Base-by-base conservation (phyloP, 768 basidiomycete species). In the Aureoboletus auriporus region DNA sequence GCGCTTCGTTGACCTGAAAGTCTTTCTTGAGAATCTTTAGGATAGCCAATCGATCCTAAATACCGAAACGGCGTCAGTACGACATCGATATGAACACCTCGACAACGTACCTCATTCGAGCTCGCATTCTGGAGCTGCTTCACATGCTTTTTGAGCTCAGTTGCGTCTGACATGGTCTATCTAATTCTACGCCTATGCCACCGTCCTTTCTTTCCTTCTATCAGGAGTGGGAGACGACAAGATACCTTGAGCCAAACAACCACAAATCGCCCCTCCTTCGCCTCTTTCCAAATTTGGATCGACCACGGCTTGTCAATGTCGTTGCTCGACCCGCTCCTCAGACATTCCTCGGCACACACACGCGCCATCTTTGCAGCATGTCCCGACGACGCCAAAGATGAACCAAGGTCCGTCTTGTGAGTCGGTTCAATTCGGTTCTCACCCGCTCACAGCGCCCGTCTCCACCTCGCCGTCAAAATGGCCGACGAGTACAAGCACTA, bases 401-500 rank as follows among this genome's bases (percentile, higher is more conserved):
- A 90, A 59, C 78, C 78, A 47, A 88, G 84, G 89, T 83, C 37
- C 30, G 74, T 56, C 14, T 4, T 10, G n/a, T n/a, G 36, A 10
- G 6, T 8, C 23, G n/a, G 1, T 3, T 2, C n/a, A 7, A 6
- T 6, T 13, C 13, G 4, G 5, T 2, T 3, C 30, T 0, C 10
- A 6, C 39, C 44, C 31, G 3, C 20, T 28, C 17, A 41, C 42
- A 49, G 90, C 58, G 73, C 83, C n/a, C 78, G 85, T 34, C 65
- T 91, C 40, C 80, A 84, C 31, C 67, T 96, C 31, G 75, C 91
- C 3, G 81, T 89, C 41, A 96, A 96, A 74, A 86, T 97, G 28
- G 77, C 83, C 30, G 83, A 91, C 62, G 95, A 98, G 71, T 99
- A 93, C 67, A 77, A 79, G 40, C 83, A 96, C 64, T 89, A 77